phyloP scores from a whole-genome alignment of 257 asterid genomes.

The Handroanthus guayacan region DNA sequence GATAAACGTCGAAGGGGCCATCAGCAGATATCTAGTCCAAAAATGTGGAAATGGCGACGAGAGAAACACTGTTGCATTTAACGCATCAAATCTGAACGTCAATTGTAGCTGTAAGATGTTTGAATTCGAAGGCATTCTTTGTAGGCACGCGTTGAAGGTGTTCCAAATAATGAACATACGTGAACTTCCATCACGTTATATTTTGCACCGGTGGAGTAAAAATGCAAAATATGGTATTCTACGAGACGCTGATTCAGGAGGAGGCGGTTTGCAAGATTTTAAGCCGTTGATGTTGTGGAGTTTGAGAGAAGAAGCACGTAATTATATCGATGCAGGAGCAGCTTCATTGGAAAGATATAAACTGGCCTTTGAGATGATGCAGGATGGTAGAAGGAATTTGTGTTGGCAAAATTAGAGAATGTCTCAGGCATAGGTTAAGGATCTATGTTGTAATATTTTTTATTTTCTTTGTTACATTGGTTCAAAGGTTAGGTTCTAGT shows the following conservation, averaged over 20 bases:
- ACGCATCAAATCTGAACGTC: conserved; percentile 61
- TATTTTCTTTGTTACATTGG: conserved; percentile 10
- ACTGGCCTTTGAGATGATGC: conserved; percentile 73
- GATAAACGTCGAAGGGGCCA: conserved; percentile 71
- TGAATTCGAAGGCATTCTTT: conserved; percentile 69
- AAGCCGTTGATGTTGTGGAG: conserved; percentile 69
- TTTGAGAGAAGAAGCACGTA: conserved; percentile 68
- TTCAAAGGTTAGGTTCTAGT: conserved; percentile 21
- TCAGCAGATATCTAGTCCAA: conserved; percentile 66
- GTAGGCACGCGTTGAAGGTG: conserved; percentile 67
- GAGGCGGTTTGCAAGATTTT: conserved; percentile 53
- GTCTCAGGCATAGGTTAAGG: conserved; percentile 38
- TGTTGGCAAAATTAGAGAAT: conserved; percentile 61
- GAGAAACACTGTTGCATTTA: conserved; percentile 66
- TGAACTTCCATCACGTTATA: conserved; percentile 65
- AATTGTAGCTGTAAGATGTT: conserved; percentile 74
- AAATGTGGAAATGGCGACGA: conserved; percentile 62
- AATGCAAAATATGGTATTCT: conserved; percentile 58
- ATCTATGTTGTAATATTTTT: conserved; percentile 22
- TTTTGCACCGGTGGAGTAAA: conserved; percentile 71
- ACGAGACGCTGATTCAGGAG: conserved; percentile 62
- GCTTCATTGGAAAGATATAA: conserved; percentile 63
- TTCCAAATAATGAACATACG: conserved; percentile 65
- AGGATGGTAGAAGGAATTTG: conserved; percentile 72
- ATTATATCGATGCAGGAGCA: conserved; percentile 67